Evolutionary conservation across 306 rosid genomes (phyloP), one percentile per base, ranked within the genome.

Genomic region (Prunus campanulata): DNA sequence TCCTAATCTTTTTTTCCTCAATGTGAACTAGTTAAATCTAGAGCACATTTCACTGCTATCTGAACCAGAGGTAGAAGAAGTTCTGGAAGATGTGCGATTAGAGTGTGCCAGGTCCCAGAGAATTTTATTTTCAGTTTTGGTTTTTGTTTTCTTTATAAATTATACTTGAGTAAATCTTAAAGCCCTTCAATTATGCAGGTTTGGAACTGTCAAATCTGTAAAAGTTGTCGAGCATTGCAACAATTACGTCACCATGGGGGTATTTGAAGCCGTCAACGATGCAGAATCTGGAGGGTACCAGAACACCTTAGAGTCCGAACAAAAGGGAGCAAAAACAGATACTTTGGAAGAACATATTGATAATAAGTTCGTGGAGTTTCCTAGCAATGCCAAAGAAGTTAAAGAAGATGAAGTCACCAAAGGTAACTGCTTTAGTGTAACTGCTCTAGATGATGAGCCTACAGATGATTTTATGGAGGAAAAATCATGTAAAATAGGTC

Each of bases 51-150:
- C 71, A 2, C 75, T 82, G 66, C 75, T 87, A 47, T 83, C 93
- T n/a, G 93, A 87, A 82, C 65, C 80, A 74, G 90, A 79, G 71
- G 81, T 85, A 3, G 88, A 87, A 79, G 97, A 95, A 72, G 78
- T 89, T 73, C 77, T 91, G 83, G 96, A 88, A 85, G 99, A 95
- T 76, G 80, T 95, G 72, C 96, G 99, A 39, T 77, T 87, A 85
- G 99, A 95, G 83, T 95, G 99, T 87, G 87, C 96, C 81, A 92
- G 99, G 98, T 95, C 73, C 86, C 42, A 12, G 76, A 84, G 63
- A 81, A 49, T 64, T 78, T 15, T 20, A 30, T 56, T 46, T 80
- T 30, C 42, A 32, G 68, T 77, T 78, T 83, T 61, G 0, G 24
- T 72, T 29, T 67, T 15, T 70, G 74, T 71, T 3, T 24, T 48